phyloP scores from a whole-genome alignment of 1,284 basidiomycete species.

The Naganishia albida region DNA sequence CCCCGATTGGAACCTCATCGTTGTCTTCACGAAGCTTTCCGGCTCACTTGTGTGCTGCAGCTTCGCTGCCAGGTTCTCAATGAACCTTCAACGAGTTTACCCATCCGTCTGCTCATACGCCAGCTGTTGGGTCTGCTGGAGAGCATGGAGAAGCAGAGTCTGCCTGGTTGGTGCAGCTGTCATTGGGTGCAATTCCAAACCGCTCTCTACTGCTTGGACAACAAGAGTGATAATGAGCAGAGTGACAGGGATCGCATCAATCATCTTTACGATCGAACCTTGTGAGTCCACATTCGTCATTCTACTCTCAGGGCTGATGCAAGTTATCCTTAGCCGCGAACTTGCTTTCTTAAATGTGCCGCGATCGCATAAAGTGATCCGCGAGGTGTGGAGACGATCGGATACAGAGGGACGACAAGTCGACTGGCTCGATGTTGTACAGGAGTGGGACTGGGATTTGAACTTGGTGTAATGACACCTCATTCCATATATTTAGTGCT shows the following conservation, averaged over 20 bases:
- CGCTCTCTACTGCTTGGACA: constrained; percentile 38
- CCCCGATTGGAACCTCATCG: constrained; percentile 41
- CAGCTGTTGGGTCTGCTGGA: constrained; percentile 43
- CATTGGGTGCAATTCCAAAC: constrained; percentile 46
- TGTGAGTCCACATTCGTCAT: constrained; percentile 33
- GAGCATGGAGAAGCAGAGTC: constrained; percentile 41
- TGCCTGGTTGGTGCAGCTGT: constrained; percentile 42
- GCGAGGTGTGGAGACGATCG: constrained; percentile 43
- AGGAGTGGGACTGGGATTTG: constrained; percentile 45
- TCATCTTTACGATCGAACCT: constrained; percentile 40
- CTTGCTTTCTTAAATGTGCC: constrained; percentile 43
- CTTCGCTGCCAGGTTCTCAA: constrained; percentile 40
- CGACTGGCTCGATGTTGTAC: constrained; percentile 44
- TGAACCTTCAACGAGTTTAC: constrained; percentile 40
- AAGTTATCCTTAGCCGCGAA: constrained; percentile 30
- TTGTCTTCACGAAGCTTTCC: constrained; percentile 46
- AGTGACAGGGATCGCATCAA: constrained; percentile 40
- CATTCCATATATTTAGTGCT: neutral
- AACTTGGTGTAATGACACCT: constrained; percentile 28
- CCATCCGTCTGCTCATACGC: constrained; percentile 41
- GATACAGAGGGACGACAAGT: constrained; percentile 37
- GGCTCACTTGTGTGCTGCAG: constrained; percentile 41
- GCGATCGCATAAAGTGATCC: constrained; percentile 40
- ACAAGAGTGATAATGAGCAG: constrained; percentile 34
- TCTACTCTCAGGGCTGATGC: neutral